Base-by-base conservation (phyloP, 2,329 filamentous ascomycete genomes). In the Aspergillus neoniger region DNA sequence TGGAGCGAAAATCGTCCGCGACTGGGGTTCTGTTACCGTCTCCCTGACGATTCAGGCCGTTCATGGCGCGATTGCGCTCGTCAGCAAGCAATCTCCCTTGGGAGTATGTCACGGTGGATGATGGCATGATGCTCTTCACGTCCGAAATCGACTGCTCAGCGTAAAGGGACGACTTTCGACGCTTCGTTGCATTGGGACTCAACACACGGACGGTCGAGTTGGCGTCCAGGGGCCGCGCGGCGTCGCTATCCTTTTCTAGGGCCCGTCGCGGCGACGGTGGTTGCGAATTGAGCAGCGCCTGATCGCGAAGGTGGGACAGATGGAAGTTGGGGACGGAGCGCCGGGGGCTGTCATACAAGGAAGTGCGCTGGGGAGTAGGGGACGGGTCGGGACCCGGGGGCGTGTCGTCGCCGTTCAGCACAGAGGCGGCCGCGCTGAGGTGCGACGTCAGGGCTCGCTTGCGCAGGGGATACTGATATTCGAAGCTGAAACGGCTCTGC, bases 301-400 rank as follows among this genome's bases (percentile, higher is more conserved):
- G 63, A 49, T 59, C 44, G 63, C 63, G 60, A 51, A 56, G 23
- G 55, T 64, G 56, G 25, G 69, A 66, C 36, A 60, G 55, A 43
- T 61, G 60, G 57, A 73, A 67, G 62, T 64, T 67, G 56, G 70
- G 63, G 54, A 71, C 65, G 39, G 72, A 72, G 63, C 69, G 74
- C 56, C 71, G 70, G 64, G 64, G 65, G 55, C 68, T 69, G 66
- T 76, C 72, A 59, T 77, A 72, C 66, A 74, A 71, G 49, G 74
- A 66, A 41, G 71, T 71, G 59, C 74, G 74, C 59, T 80, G 80
- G 55, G 81, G 82, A 61, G 81, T 79, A 60, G 82, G 76, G n/a
- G 81, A 78, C 60, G 82, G 79, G 55, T 81, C 81, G 49, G 82
- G 81, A 61, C 81, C 82, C 67, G 77, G 73, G 59, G 75, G 78